These are phyloP conservation scores for Pinus tabuliformis DNA, from an alignment of 75 land plant genomes.

Conservation along the genomic window DNA sequence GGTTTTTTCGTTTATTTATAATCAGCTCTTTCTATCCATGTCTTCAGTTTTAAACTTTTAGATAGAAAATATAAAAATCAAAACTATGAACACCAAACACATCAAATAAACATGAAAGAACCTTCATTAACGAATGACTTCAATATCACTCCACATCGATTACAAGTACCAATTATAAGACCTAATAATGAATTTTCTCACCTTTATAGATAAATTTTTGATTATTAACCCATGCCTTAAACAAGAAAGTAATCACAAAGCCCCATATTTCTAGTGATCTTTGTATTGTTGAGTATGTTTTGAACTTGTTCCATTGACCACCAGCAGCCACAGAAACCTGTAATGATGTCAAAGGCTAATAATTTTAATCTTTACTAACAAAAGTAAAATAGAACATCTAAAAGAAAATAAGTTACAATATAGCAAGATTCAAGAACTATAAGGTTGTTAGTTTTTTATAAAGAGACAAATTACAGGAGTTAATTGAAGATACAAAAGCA, in stretches of 20 bases:
- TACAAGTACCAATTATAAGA: neutral
- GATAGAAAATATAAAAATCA: too few species aligned
- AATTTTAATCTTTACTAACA: neutral
- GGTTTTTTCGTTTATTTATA: too few species aligned
- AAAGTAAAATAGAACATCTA: too few species aligned
- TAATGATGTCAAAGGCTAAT: neutral
- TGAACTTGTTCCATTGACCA: slow-evolving; percentile 95
- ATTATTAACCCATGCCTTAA: slow-evolving; percentile 88
- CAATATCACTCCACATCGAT: neutral
- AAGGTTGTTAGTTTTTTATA: too few species aligned
- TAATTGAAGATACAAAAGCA: too few species aligned
- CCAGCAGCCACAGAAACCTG: slow-evolving; percentile 98
- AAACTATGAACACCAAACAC: too few species aligned
- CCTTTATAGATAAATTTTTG: slow-evolving; percentile 92
- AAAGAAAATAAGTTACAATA: too few species aligned
- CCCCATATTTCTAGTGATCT: slow-evolving; percentile 97
- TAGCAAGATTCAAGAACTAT: too few species aligned
- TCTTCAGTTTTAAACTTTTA: too few species aligned
- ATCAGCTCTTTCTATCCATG: too few species aligned
- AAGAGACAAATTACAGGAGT: too few species aligned
- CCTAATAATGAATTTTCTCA: slow-evolving; percentile 10
- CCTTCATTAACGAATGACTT: neutral
- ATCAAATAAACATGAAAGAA: neutral
- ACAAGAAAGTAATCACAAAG: slow-evolving; percentile 79
- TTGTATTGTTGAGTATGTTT: slow-evolving; percentile 94